A percentile compares a stretch with the other conserved stretches of the same genome.
Evolutionary conservation across 306 rosid species (phyloP).

Genomic region (Begonia masoniana): DNA sequence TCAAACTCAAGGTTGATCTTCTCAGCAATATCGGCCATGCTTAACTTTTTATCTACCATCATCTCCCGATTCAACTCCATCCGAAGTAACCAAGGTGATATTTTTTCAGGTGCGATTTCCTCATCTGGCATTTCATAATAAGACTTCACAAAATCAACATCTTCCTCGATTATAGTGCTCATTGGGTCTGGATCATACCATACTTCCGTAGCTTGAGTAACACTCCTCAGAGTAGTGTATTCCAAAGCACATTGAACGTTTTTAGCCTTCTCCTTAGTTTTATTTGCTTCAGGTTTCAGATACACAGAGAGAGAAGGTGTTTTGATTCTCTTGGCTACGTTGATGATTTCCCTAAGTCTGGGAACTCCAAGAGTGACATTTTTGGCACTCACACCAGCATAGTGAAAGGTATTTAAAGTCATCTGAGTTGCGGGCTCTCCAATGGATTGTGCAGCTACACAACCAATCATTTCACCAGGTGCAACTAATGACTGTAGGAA

Average conservation of each 20-base stretch:
- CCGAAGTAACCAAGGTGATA: slow-evolving; percentile 98
- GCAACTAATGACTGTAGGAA: slow-evolving; percentile 95
- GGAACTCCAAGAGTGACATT: slow-evolving; percentile 98
- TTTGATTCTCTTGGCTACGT: slow-evolving; percentile 94
- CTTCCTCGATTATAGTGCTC: slow-evolving; percentile 90
- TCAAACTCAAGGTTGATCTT: slow-evolving; percentile 90
- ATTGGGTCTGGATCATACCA: slow-evolving; percentile 98
- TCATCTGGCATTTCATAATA: slow-evolving; percentile 99
- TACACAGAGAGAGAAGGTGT: slow-evolving; percentile 89
- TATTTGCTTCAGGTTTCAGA: slow-evolving; percentile 68
- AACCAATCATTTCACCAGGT: slow-evolving; percentile 98
- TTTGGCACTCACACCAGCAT: slow-evolving; percentile 99
- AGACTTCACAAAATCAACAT: slow-evolving; percentile 78
- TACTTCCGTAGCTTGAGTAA: slow-evolving; percentile 95
- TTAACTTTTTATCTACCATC: slow-evolving; percentile 99
- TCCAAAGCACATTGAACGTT: slow-evolving; percentile 95
- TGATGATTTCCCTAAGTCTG: slow-evolving; percentile 91
- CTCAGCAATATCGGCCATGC: slow-evolving; percentile 99
- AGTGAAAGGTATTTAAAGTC: slow-evolving; percentile 98
- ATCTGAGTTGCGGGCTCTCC: slow-evolving; percentile 99
- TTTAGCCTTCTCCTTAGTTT: slow-evolving; percentile 95
- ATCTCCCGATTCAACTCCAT: slow-evolving; percentile 94
- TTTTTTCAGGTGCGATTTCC: slow-evolving; percentile 84
- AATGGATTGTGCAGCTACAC: slow-evolving; percentile 95
- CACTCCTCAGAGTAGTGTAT: slow-evolving; percentile 93